A percentile compares a stretch with the other conserved stretches of the same genome.
phyloP scores from a whole-genome alignment of 768 basidiomycete species.

The Phylloporus sp. region DNA sequence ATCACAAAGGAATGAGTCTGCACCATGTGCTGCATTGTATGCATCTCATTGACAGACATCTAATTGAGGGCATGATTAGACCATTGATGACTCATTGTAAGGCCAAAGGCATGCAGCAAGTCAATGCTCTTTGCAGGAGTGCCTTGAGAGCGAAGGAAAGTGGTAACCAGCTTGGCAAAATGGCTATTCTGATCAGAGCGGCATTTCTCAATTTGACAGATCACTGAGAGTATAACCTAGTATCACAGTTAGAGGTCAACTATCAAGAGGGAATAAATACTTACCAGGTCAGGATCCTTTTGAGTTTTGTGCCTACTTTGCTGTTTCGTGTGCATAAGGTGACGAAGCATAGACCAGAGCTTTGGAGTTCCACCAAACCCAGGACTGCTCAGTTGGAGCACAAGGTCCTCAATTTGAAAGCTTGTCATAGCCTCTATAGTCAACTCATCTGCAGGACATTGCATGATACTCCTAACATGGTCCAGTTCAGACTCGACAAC shows the following conservation, averaged over 20 bases:
- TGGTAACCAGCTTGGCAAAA: conserved; percentile 31
- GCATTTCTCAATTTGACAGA: conserved; percentile 27
- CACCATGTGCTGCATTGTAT: conserved; percentile 6
- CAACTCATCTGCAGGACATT: too few relatives aligned
- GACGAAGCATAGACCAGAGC: neutral
- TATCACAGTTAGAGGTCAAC: neutral
- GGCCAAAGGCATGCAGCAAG: conserved; percentile 32
- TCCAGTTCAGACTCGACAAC: too few relatives aligned
- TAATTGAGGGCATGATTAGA: conserved; percentile 9
- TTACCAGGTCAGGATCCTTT: neutral
- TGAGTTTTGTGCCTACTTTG: too few relatives aligned
- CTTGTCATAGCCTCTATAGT: too few relatives aligned
- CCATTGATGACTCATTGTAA: conserved; percentile 42
- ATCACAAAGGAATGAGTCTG: conserved; percentile 18
- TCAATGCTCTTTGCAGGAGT: conserved; percentile 37
- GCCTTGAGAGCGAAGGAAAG: conserved; percentile 38
- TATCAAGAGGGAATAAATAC: too few relatives aligned
- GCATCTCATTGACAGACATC: neutral
- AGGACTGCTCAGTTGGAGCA: neutral
- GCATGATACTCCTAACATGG: too few relatives aligned
- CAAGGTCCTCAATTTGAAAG: neutral
- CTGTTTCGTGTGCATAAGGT: neutral
- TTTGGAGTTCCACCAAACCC: neutral
- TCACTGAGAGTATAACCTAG: conserved; percentile 25
- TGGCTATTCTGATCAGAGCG: conserved; percentile 21